phyloP scores from a whole-genome alignment of 495 filamentous ascomycete genomes.

The Staphylotrichum longicolle region DNA sequence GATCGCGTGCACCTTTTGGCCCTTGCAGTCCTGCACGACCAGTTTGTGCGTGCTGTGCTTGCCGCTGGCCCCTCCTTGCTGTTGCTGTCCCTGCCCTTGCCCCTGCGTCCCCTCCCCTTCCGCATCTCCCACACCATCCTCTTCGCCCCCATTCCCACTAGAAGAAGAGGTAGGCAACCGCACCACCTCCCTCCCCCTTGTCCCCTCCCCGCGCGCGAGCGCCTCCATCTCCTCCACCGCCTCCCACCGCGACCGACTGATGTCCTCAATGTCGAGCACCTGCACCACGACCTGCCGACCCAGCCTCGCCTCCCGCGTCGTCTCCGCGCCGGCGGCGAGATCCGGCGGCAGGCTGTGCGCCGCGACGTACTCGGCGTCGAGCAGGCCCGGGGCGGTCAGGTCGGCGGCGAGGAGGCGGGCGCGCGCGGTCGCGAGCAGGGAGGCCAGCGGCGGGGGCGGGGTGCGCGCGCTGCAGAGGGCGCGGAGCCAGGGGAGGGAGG shows the following conservation, averaged over 20 bases:
- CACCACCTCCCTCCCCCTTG: constrained; percentile 78
- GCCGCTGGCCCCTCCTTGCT: constrained; percentile 9
- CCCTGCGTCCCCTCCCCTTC: constrained; percentile 1
- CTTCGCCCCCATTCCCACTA: constrained; percentile 29
- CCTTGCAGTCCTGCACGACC: constrained; percentile 75
- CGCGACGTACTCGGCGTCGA: constrained; percentile 39
- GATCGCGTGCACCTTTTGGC: constrained; percentile 65
- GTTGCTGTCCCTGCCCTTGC: constrained; percentile 4
- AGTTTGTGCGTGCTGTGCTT: constrained; percentile 70
- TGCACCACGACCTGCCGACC: constrained; percentile 67
- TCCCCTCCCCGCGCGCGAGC: constrained; percentile 76
- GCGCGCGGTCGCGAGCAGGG: constrained; percentile 73
- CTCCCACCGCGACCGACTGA: constrained; percentile 73
- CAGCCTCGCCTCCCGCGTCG: constrained; percentile 53
- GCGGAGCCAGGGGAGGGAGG: constrained; percentile 41
- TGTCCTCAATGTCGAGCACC: constrained; percentile 79
- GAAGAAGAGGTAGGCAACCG: constrained; percentile 52
- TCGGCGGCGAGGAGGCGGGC: constrained; percentile 79
- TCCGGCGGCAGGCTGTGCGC: constrained; percentile 58
- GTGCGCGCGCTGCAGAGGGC: constrained; percentile 31
- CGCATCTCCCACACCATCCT: constrained; percentile 11
- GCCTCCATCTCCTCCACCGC: constrained; percentile 85
- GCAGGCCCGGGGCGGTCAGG: constrained; percentile 60
- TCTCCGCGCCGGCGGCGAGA: constrained; percentile 31
- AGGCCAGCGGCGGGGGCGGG: constrained; percentile 61